Percentiles rank a stretch among this genome's conserved stretches.
Conservation (phyloP, 495 filamentous ascomycete genomes). For the Aspergillus asperescens region DNA sequence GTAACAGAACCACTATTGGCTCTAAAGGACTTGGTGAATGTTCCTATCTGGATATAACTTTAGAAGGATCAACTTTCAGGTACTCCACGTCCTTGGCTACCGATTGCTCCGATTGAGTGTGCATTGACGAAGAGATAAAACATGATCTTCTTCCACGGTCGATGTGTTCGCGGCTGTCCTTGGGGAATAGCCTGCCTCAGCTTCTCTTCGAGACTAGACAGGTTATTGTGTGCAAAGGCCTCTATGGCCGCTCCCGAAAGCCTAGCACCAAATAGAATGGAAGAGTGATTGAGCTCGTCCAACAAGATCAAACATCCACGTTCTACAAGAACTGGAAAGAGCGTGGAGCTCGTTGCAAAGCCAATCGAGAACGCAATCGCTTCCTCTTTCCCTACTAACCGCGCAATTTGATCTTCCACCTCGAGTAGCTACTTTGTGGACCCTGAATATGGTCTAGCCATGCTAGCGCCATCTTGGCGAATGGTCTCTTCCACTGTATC, state of each 20-base stretch:
- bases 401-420: slow-evolving; percentile 74
- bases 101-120: slow-evolving; percentile 86
- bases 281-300: slow-evolving; percentile 88
- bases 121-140: slow-evolving; percentile 85
- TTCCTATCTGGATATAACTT: slow-evolving; percentile 90
- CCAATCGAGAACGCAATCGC: slow-evolving; percentile 93
- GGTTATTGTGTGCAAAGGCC: slow-evolving; percentile 88
- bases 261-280: slow-evolving; percentile 81
- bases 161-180: slow-evolving; percentile 82
- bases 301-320: slow-evolving; percentile 84
- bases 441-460: slow-evolving; percentile 68
- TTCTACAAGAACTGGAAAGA: slow-evolving; percentile 75
- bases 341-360: slow-evolving; percentile 78
- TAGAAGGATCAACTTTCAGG: slow-evolving; percentile 72
- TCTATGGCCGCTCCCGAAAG: slow-evolving; percentile 80
- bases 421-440: slow-evolving; percentile 72
- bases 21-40: slow-evolving; percentile 88
- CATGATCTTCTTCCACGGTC: slow-evolving; percentile 91
- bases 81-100: slow-evolving; percentile 77
- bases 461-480: slow-evolving; percentile 66
- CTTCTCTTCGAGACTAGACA: slow-evolving; percentile 67
- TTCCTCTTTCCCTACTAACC: slow-evolving; percentile 78
- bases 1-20: slow-evolving; percentile 89
- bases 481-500: slow-evolving; percentile 77
- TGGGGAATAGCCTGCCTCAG: slow-evolving; percentile 79